phyloP scores from a whole-genome alignment of 805 yeast genomes.

The Candida alai region DNA sequence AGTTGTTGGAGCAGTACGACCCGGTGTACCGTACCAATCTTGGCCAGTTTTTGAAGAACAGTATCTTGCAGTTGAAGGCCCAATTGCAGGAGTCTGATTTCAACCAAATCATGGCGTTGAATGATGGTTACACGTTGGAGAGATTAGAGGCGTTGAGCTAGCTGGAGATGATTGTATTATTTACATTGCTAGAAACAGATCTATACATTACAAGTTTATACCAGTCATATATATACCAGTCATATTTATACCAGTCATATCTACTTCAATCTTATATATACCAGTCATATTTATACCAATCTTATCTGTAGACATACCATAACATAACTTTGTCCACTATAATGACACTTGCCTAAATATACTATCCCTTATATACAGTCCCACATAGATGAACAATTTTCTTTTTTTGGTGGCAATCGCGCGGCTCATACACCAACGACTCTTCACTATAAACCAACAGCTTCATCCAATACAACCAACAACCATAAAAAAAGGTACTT shows the following conservation, averaged over 20 bases:
- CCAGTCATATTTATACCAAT: no score
- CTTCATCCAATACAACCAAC: background rate
- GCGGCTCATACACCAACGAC: no score
- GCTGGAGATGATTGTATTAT: no score
- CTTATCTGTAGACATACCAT: no score
- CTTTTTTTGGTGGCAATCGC: conserved; percentile 1
- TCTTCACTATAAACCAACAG: background rate
- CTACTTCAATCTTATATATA: no score
- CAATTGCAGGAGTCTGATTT: conserved; percentile 27
- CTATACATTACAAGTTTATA: no score
- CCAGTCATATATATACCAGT: no score
- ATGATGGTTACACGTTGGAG: conserved; percentile 34
- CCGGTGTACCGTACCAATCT: conserved; percentile 44
- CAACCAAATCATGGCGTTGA: conserved; percentile 26
- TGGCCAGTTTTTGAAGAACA: conserved; percentile 37
- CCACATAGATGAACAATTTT: background rate
- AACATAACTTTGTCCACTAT: no score
- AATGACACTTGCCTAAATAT: no score
- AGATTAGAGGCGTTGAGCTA: conserved; percentile 14
- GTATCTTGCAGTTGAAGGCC: conserved; percentile 23
- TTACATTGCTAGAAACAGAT: no score
- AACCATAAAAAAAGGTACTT: no score
- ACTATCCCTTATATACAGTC: background rate
- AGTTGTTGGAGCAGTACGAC: conserved; percentile 27
- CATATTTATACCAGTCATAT: no score